Evolutionary conservation across 768 basidiomycete genomes (phyloP).

Genomic region (Coprinopsis marcescibilis): DNA sequence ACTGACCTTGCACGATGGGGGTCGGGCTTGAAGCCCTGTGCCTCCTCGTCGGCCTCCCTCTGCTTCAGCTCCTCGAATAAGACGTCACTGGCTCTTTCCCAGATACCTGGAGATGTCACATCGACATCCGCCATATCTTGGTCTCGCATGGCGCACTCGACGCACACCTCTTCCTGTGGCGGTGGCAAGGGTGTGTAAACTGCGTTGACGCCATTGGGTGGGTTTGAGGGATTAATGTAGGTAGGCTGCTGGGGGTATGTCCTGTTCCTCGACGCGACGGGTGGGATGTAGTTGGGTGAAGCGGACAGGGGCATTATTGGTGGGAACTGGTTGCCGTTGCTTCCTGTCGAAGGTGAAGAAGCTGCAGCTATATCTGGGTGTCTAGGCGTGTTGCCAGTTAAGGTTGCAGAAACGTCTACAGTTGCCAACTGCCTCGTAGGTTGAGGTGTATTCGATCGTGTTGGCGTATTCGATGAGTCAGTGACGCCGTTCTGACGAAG

Average conservation of each 20-base stretch:
- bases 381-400: conserved; percentile 37
- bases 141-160: conserved; percentile 98
- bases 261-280: conserved; percentile 62
- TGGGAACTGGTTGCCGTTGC: conserved; percentile 22
- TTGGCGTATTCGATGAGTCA: conserved; percentile 23
- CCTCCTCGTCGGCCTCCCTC: conserved; percentile 68
- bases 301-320: conserved; percentile 55
- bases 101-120: conserved; percentile 78
- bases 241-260: conserved; percentile 73
- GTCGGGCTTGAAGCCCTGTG: conserved; percentile 47
- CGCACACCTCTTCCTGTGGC: conserved; percentile 78
- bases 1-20: conserved; percentile 53
- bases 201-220: conserved; percentile 60
- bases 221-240: conserved; percentile 52
- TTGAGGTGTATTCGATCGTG: conserved; percentile 21
- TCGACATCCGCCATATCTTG: conserved; percentile 96
- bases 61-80: conserved; percentile 70
- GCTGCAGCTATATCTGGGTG: conserved; percentile 36
- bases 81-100: conserved; percentile 88
- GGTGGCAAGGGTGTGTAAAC: conserved; percentile 52
- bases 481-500: conserved; percentile 23
- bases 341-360: conserved; percentile 11
- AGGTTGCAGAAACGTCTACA: conserved; percentile 22
- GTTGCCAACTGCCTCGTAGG: conserved; percentile 15
- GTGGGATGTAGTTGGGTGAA: conserved; percentile 54